A percentile compares a stretch with the other conserved stretches of the same genome.
These are phyloP conservation scores for Aureobasidium leucospermi DNA, from an alignment of 2,329 filamentous ascomycete genomes.

Conservation along the genomic window DNA sequence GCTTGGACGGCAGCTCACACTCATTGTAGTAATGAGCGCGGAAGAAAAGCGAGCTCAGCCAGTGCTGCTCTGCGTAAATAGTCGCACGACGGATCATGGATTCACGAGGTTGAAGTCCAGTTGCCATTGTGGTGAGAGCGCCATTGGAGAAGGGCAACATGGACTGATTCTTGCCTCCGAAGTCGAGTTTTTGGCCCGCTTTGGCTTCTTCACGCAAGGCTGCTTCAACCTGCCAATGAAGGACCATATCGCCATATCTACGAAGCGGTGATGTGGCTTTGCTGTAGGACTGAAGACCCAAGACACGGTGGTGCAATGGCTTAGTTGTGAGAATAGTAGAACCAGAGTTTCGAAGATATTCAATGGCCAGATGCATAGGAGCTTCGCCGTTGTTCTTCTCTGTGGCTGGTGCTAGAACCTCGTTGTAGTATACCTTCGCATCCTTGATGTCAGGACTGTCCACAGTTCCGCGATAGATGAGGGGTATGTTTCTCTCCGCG, in stretches of 20 bases:
- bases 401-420: slow-evolving; percentile 31
- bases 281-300: slow-evolving; percentile 48
- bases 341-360: slow-evolving; percentile 37
- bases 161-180: slow-evolving; percentile 19
- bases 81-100: slow-evolving; percentile 35
- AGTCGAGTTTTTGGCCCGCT: slow-evolving; percentile 34
- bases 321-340: slow-evolving; percentile 37
- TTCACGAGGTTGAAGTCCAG: slow-evolving; percentile 37
- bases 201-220: slow-evolving; percentile 49
- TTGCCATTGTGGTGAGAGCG: slow-evolving; percentile 43
- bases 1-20: slow-evolving; percentile 42
- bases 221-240: slow-evolving; percentile 59
- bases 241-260: slow-evolving; percentile 53
- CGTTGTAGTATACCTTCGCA: slow-evolving; percentile 22
- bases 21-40: slow-evolving; percentile 52
- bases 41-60: slow-evolving; percentile 48
- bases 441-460: slow-evolving; percentile 17
- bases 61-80: slow-evolving; percentile 35
- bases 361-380: slow-evolving; percentile 31
- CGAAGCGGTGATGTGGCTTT: slow-evolving; percentile 56
- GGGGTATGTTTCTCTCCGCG: slow-evolving; percentile 43
- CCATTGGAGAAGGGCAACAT: slow-evolving; percentile 44
- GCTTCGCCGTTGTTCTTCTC: slow-evolving; percentile 28
- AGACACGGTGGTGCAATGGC: slow-evolving; percentile 42
- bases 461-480: slow-evolving; percentile 39